phyloP scores from a whole-genome alignment of 345 rosid species.

The Eucalyptus pauciflora region DNA sequence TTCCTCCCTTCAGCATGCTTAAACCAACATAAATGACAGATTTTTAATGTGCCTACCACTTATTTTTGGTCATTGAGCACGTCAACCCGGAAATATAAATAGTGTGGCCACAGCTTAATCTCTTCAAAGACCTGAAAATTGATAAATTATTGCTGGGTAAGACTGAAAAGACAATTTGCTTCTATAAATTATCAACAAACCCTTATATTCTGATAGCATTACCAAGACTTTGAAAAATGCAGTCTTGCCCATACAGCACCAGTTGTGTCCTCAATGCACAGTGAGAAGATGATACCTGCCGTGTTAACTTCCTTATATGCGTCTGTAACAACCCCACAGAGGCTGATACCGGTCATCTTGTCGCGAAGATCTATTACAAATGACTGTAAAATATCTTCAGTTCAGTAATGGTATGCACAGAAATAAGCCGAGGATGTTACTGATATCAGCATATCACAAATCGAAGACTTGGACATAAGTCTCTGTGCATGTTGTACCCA shows the following conservation, averaged over 20 bases:
- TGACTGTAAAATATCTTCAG: constrained; percentile 32
- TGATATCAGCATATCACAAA: not conserved
- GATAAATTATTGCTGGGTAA: not conserved
- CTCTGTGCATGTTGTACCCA: not conserved
- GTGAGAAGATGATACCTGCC: constrained; percentile 35
- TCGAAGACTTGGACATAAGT: not conserved
- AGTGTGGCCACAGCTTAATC: constrained; percentile 66
- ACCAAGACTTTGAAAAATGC: constrained; percentile 70
- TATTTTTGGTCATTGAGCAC: constrained; percentile 41
- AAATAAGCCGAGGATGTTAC: not conserved
- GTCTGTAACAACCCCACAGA: constrained; percentile 63
- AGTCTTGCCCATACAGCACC: constrained; percentile 70
- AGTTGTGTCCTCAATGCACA: constrained; percentile 61
- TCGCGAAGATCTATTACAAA: constrained; percentile 47
- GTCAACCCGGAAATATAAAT: constrained; percentile 70
- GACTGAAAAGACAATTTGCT: not conserved
- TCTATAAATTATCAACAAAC: not conserved
- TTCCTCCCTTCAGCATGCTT: not conserved
- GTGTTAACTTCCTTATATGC: constrained; percentile 27
- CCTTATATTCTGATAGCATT: not conserved
- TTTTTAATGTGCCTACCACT: constrained; percentile 22
- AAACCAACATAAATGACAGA: not conserved
- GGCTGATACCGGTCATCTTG: constrained; percentile 82
- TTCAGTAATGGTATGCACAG: not conserved
- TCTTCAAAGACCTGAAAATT: constrained; percentile 70